Base-by-base conservation (phyloP, 345 rosid genomes). In the Citrus sp. region DNA sequence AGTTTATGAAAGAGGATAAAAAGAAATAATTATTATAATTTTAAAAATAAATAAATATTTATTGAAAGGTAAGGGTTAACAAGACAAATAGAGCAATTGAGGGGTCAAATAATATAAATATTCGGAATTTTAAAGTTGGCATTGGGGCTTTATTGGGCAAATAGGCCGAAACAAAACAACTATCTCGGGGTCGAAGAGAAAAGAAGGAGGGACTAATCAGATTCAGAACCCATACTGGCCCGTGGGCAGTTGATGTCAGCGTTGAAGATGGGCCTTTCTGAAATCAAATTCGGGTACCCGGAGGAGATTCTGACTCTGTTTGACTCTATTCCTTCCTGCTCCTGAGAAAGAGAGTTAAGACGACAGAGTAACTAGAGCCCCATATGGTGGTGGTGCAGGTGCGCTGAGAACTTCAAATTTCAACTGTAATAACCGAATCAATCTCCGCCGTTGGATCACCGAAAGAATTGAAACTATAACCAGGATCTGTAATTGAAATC, bases 401-500 rank as follows among this genome's bases (percentile, higher is more conserved):
- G 42, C 71, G 58, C 72, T 72, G 75, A 40, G 42, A 6, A 32
- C 37, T 67, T 61, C 63, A 4, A 32, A 25, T 66, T 61, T 32
- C 38, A 61, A 73, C 75, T 16, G 69, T 67, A 59, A 62, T 70
- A 37, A 78, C 67, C 34, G 60, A 75, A 51, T 65, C 74, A 66
- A 80, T 70, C 80, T 62, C 73, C 82, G 78, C 61, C 78, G 68
- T 80, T 78, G 77, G 67, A 77, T 61, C 74, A 28, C 55, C 4
- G 24, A 70, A 19, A 69, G 16, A 67, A 32, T 30, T 54, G 30
- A 60, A 38, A 25, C 55, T 59, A n/a, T 68, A 1, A 51, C 64
- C 37, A 72, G 35, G 85, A 81, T 70, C 84, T 59, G 78, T 79
- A 80, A 79, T 79, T 24, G 74, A 72, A 68, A 24, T 22, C 37